These are phyloP conservation scores for Boletus sp. DNA, from an alignment of 1,284 basidiomycete species.

Conservation along the genomic window DNA sequence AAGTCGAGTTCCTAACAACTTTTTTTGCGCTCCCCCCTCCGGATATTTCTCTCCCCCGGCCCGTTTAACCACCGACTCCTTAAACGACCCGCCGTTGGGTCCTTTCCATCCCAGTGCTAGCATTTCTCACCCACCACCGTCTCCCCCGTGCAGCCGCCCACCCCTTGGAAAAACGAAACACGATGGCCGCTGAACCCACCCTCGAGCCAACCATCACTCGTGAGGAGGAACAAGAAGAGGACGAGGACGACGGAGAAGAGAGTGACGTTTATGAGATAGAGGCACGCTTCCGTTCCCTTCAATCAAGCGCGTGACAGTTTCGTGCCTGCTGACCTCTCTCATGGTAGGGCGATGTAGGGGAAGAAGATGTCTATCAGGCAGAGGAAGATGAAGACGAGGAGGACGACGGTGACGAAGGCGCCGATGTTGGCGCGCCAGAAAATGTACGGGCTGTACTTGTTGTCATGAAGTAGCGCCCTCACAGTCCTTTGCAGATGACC, in stretches of 20 bases:
- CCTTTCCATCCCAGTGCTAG: constrained; percentile 6
- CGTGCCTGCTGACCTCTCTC: no score
- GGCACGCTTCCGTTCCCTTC: constrained; percentile 19
- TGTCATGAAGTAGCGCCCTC: background rate
- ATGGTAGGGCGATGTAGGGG: constrained; percentile 29
- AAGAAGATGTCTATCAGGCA: constrained; percentile 2
- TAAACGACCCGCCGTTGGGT: constrained; percentile 12
- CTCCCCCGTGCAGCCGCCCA: background rate
- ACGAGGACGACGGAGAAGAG: constrained; percentile 30
- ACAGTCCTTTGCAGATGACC: constrained; percentile 30
- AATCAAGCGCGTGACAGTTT: background rate
- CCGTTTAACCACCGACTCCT: constrained; percentile 18
- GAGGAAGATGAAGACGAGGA: constrained; percentile 24
- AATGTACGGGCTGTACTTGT: constrained; percentile 18
- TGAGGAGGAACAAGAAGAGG: constrained; percentile 16
- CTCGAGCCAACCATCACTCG: constrained; percentile 10
- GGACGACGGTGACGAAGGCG: constrained; percentile 20
- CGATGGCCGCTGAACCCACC: constrained; percentile 30
- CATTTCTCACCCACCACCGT: constrained; percentile 14
- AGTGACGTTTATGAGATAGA: constrained; percentile 37
- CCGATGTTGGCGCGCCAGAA: background rate
- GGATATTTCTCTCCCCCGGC: constrained; percentile 7
- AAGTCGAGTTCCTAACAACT: background rate
- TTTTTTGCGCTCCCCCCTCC: background rate
- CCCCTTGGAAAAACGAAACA: constrained; percentile 7